phyloP scores from a whole-genome alignment of 2,329 filamentous ascomycete species.

The Alternaria sp. region DNA sequence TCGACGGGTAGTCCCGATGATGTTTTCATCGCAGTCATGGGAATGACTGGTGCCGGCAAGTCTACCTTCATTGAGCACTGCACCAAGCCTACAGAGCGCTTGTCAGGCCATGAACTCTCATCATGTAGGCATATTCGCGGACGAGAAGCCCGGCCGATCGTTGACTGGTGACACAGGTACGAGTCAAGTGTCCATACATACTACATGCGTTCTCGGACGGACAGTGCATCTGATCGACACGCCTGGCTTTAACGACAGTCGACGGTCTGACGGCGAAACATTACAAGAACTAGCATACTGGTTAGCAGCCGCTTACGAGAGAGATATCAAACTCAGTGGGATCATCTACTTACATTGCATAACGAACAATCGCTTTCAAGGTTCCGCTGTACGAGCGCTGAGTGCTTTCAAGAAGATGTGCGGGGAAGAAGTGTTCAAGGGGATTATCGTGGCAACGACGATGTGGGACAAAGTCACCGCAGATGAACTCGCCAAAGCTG shows the following conservation, averaged over 20 bases:
- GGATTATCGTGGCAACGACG: constrained; percentile 54
- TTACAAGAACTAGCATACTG: constrained; percentile 54
- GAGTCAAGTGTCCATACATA: constrained; percentile 8
- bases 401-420: constrained; percentile 56
- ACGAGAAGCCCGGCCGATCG: neutral
- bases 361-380: constrained; percentile 52
- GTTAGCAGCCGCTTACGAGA: constrained; percentile 44
- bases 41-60: constrained; percentile 54
- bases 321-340: constrained; percentile 50
- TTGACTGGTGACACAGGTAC: neutral
- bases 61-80: constrained; percentile 46
- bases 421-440: constrained; percentile 51
- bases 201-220: neutral
- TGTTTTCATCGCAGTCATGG: constrained; percentile 49
- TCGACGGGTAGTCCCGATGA: constrained; percentile 6
- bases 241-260: constrained; percentile 22
- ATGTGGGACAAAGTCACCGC: constrained; percentile 48
- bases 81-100: neutral
- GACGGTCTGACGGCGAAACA: constrained; percentile 54
- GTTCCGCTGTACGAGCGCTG: constrained; percentile 53
- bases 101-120: neutral
- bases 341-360: constrained; percentile 60
- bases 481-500: neutral
- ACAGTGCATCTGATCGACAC: constrained; percentile 21
- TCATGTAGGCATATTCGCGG: neutral